Percentiles rank a stretch among this genome's conserved stretches.
Evolutionary conservation across 2,329 filamentous ascomycete genomes (phyloP).

Genomic region (Clonostachys sp.): DNA sequence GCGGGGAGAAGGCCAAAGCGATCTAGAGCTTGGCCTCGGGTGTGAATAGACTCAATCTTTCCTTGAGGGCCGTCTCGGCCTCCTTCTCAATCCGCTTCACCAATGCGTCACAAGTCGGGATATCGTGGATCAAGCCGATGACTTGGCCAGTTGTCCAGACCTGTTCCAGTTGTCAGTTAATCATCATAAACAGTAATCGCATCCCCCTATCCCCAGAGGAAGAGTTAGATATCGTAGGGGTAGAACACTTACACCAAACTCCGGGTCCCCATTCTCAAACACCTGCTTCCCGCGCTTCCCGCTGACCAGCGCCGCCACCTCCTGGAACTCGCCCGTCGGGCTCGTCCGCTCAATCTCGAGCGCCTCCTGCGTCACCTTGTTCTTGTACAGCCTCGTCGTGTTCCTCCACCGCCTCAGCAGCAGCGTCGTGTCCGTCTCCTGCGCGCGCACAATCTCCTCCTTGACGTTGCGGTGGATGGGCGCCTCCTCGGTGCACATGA

Average conservation of each 20-base stretch:
- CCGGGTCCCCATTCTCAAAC: constrained; percentile 85
- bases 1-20: too few relatives aligned
- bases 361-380: constrained; percentile 80
- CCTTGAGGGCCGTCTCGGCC: constrained; percentile 61
- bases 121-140: constrained; percentile 82
- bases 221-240: neutral
- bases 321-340: constrained; percentile 79
- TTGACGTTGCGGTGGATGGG: constrained; percentile 94
- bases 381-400: constrained; percentile 82
- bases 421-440: constrained; percentile 88
- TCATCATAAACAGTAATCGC: constrained; percentile 4
- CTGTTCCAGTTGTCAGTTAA: constrained; percentile 33
- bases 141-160: constrained; percentile 98
- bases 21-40: constrained; percentile 54
- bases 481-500: constrained; percentile 93
- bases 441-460: constrained; percentile 79
- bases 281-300: constrained; percentile 89
- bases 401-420: constrained; percentile 90
- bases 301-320: constrained; percentile 82
- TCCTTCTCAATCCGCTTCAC: constrained; percentile 73
- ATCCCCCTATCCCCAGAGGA: neutral
- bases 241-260: constrained; percentile 69
- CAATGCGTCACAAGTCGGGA: constrained; percentile 68
- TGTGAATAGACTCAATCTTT: constrained; percentile 51
- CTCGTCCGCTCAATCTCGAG: constrained; percentile 81